A percentile compares a stretch with the other conserved stretches of the same genome.
phyloP scores from a whole-genome alignment of 179 eudicot species.

The Heliamphora pulchella region DNA sequence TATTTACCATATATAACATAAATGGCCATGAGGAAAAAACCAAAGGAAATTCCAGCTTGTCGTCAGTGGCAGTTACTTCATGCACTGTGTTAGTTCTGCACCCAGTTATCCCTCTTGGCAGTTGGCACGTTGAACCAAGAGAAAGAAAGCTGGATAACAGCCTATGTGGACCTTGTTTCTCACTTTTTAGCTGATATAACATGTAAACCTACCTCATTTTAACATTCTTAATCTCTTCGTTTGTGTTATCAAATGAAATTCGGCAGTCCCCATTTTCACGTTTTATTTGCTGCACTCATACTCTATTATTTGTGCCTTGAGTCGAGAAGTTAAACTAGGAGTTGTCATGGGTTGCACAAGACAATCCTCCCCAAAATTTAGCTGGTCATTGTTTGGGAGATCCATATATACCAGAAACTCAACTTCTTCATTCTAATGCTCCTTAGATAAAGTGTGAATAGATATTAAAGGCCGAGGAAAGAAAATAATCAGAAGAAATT shows the following conservation, averaged over 20 bases:
- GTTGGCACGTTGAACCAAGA: background rate
- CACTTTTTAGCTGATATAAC: background rate
- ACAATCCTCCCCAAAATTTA: background rate
- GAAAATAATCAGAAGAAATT: background rate
- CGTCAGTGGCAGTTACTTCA: background rate
- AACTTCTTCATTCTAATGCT: background rate
- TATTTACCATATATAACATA: background rate
- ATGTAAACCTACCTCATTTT: background rate
- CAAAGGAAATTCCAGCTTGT: background rate
- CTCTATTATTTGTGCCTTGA: background rate
- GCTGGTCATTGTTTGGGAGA: background rate
- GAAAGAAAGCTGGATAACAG: background rate
- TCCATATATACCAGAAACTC: background rate
- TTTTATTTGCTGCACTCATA: background rate
- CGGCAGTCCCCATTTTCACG: background rate
- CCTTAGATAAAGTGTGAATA: background rate
- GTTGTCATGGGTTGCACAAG: background rate
- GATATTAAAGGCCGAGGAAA: background rate
- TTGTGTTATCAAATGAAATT: background rate
- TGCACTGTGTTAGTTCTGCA: background rate
- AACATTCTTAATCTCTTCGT: background rate
- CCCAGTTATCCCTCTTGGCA: slow-evolving; percentile 1
- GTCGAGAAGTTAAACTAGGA: background rate
- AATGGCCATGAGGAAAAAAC: background rate
- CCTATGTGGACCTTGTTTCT: background rate